A percentile compares a stretch with the other conserved stretches of the same genome.
Conservation (phyloP, 305 asterid genomes). For the Fraxinus baroniana region DNA sequence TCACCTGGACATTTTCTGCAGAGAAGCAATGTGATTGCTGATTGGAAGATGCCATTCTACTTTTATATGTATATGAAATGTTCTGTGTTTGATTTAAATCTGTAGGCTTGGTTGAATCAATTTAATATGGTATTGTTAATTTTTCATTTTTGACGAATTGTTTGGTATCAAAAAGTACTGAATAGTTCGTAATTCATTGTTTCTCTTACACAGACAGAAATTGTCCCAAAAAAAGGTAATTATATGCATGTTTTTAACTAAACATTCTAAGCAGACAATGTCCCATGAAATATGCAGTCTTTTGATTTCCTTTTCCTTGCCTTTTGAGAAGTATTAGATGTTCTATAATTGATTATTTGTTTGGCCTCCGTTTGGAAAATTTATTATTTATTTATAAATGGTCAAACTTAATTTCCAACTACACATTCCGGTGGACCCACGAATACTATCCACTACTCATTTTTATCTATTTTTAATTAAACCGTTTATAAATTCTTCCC, state of each 20-base stretch:
- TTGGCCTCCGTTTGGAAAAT: neutral
- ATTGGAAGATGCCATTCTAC: neutral
- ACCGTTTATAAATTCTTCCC: neutral
- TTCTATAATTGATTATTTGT: neutral
- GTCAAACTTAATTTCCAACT: neutral
- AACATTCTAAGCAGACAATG: neutral
- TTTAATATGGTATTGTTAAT: neutral
- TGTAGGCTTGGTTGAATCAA: neutral
- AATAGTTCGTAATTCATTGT: neutral
- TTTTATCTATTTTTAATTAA: too few species aligned
- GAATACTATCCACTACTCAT: neutral
- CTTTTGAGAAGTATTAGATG: neutral
- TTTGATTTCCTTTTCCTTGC: neutral
- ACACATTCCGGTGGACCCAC: neutral
- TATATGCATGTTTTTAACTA: neutral
- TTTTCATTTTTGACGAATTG: neutral
- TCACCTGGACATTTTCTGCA: constrained; percentile 1
- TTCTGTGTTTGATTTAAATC: neutral
- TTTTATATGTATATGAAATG: neutral
- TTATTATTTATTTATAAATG: neutral
- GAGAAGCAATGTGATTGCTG: neutral
- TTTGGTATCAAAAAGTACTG: neutral
- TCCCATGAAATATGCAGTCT: neutral
- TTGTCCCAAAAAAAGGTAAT: neutral
- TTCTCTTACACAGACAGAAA: neutral